phyloP scores from a whole-genome alignment of 2,329 filamentous ascomycete species.

The Fusarium xyrophilum region DNA sequence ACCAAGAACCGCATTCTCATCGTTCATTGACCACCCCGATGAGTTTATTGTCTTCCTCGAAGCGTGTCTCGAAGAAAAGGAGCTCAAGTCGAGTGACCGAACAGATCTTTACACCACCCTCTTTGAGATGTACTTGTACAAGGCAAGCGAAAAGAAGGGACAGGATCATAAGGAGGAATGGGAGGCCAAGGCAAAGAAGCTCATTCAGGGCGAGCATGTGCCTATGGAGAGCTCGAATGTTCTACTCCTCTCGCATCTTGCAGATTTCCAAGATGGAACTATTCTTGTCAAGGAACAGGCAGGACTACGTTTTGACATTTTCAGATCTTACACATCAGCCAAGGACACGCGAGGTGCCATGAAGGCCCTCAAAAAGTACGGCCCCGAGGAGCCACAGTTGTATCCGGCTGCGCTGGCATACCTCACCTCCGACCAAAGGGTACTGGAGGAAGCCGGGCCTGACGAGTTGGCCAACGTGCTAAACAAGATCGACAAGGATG shows the following conservation, averaged over 20 bases:
- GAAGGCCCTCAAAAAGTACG: constrained; percentile 89
- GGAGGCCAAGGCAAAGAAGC: constrained; percentile 87
- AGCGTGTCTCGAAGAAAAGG: constrained; percentile 77
- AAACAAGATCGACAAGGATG: constrained; percentile 85
- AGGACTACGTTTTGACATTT: constrained; percentile 91
- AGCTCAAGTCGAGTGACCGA: constrained; percentile 75
- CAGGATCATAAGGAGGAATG: constrained; percentile 74
- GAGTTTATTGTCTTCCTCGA: constrained; percentile 94
- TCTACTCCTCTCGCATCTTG: constrained; percentile 87
- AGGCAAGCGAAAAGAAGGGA: constrained; percentile 77
- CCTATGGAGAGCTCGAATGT: constrained; percentile 96
- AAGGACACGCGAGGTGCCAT: constrained; percentile 92
- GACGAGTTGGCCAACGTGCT: constrained; percentile 83
- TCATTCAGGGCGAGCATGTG: constrained; percentile 81
- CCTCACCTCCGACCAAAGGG: constrained; percentile 82
- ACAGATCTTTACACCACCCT: constrained; percentile 91
- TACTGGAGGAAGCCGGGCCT: constrained; percentile 82
- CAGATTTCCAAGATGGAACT: constrained; percentile 87
- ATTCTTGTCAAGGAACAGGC: constrained; percentile 93
- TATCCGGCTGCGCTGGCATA: constrained; percentile 94
- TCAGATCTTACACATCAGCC: constrained; percentile 91
- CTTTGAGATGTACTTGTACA: constrained; percentile 98
- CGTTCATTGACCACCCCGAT: constrained; percentile 91
- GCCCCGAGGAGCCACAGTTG: constrained; percentile 85
- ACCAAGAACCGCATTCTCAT: constrained; percentile 90